Evolutionary conservation across 805 yeast genomes (phyloP).

Genomic region (Candida rishiriensis): DNA sequence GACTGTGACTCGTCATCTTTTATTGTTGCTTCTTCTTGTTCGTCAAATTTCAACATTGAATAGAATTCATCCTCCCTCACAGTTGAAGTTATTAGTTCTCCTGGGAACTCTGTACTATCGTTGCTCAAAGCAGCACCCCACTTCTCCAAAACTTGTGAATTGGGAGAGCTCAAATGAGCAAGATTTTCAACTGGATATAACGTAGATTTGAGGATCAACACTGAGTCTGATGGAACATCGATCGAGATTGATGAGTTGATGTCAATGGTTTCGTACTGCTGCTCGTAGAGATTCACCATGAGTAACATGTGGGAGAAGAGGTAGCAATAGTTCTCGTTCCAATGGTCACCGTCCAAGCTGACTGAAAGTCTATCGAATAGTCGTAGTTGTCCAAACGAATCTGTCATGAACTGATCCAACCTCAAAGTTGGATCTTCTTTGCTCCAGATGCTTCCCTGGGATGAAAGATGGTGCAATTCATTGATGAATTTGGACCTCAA

Average conservation of each 20-base stretch:
- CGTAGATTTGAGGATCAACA: slow-evolving; percentile 7
- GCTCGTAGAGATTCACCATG: slow-evolving; percentile 7
- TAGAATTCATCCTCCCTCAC: slow-evolving; percentile 23
- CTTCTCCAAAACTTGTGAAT: slow-evolving; percentile 21
- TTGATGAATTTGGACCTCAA: slow-evolving; percentile 19
- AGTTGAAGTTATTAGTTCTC: slow-evolving; percentile 23
- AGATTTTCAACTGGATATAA: not conserved
- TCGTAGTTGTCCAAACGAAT: slow-evolving; percentile 27
- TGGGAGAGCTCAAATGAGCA: slow-evolving; percentile 9
- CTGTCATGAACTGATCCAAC: slow-evolving; percentile 13
- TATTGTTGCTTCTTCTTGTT: not conserved
- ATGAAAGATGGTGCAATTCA: slow-evolving; percentile 19
- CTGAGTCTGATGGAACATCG: slow-evolving; percentile 14
- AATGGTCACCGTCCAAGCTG: slow-evolving; percentile 4
- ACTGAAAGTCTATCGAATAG: slow-evolving; percentile 25
- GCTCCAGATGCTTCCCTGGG: slow-evolving; percentile 5
- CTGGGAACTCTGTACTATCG: slow-evolving; percentile 19
- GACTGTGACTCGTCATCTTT: not conserved
- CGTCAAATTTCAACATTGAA: slow-evolving; percentile 3
- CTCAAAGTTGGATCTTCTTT: slow-evolving; percentile 2
- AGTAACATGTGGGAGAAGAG: slow-evolving; percentile 25
- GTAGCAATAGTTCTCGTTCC: slow-evolving; percentile 22
- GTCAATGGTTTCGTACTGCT: slow-evolving; percentile 7
- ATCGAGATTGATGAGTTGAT: slow-evolving; percentile 13
- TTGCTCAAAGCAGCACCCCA: slow-evolving; percentile 29